Base-by-base conservation (phyloP, 345 rosid genomes). In the Pistacia atlantica region DNA sequence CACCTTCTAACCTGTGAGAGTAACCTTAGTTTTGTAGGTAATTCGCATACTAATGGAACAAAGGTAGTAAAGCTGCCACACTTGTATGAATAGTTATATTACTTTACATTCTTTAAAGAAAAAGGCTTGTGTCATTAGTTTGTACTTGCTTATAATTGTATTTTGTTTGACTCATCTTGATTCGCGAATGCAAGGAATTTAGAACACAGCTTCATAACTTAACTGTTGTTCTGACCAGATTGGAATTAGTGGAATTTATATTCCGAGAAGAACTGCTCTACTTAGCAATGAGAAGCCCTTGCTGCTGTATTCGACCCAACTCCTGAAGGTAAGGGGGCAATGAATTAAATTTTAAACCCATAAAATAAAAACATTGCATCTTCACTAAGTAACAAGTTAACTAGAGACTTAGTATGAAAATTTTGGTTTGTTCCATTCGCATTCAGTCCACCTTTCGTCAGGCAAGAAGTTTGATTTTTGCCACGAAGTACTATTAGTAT, bases 21-120 rank as follows among this genome's bases (percentile, higher is more conserved):
- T 83, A 77, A 70, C 71, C 80, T 52, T 70, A 59, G 67, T 81
- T 80, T 81, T 78, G 54, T 76, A 35, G 83, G 81, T 74, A 77
- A 75, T 84, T 66, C 73, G 54, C 80, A 59, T 20, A 20, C 75
- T 58, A 20, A 74, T 59, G 51, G 46, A 62, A 63, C 79, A 37
- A 49, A 25, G 25, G 49, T 18, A 59, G 74, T 42, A 66, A 72
- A 77, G 68, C 54, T 65, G 76, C 73, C 62, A 75, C 68, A 59
- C 76, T 35, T 85, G 81, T 75, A 69, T 37, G 46, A 66, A 38
- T 71, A 65, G 80, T 77, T 74, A 71, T 81, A 61, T 2, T 38
- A 38, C 7, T 4, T 3, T 38, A 38, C 42, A 67, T 22, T n/a
- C 63, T 31, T 42, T 16, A 38, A 38, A 69, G 56, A 25, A 57